Evolutionary conservation across 352 stramenopile genomes (phyloP), one percentile per base, ranked within the genome.

Genomic region (Phytophthora sp.): DNA sequence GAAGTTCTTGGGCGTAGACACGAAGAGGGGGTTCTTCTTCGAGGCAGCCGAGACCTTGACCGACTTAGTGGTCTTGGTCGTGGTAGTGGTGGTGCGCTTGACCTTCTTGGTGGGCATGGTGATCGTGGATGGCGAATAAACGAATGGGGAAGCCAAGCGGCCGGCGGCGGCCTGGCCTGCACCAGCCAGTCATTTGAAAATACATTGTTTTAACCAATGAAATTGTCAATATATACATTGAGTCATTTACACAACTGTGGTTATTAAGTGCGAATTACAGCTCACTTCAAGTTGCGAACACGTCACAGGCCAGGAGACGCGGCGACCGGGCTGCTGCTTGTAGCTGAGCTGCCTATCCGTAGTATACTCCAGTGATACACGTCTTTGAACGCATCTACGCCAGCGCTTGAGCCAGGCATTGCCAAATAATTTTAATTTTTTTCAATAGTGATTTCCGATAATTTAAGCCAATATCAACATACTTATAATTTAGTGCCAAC

Each of bases 21-120:
- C 88, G 89, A 99, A 99, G 51, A 99, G 88, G 20, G 97, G 97
- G 79, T 96, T 68, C 66, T 97, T 93, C 78, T 96, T 89, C 55
- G 82, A 79, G 63, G 82, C 86, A 50, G 73, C 70, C 41, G 74
- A 79, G 39, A 77, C 73, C 78, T 95, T 90, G 60, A 87, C 92
- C 44, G 80, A 71, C 75, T 90, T 91, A 57, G 73, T 76, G 56
- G 77, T 71, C 54, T 69, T 82, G 47, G 74, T 71, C 62, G 78
- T 86, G 56, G 84, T 87, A 51, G 77, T 86, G 44, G 80, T 89
- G 66, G 82, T 91, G 67, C 77, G 86, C 78, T 93, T 93, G 64
- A 94, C 74, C 79, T 95, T 94, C 82, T 95, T 95, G 72, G 78
- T 89, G 46, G 87, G 87, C 87, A 90, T 89, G 65, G 76, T 89